Percentiles rank a stretch among this genome's conserved stretches.
These are phyloP conservation scores for Plasmodium coatneyi DNA, from an alignment of 169 alveolate species.

Conservation along the genomic window DNA sequence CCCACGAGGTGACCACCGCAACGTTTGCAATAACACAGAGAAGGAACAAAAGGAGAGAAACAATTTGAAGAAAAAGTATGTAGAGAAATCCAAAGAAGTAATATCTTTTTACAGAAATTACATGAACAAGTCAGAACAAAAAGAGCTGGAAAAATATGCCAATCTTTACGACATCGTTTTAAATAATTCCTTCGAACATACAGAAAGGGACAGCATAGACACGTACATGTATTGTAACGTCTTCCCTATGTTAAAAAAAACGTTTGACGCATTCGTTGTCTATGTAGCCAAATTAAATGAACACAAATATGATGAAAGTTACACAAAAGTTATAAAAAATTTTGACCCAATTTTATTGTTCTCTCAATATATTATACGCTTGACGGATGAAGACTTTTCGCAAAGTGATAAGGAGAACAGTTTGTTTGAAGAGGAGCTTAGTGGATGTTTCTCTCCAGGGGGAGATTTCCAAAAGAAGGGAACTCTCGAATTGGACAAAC, in stretches of 20 bases:
- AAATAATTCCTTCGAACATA: constrained; percentile 66
- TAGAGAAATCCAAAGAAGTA: constrained; percentile 44
- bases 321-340: constrained; percentile 39
- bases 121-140: constrained; percentile 54
- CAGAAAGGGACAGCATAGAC: constrained; percentile 57
- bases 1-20: not conserved
- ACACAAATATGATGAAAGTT: constrained; percentile 40
- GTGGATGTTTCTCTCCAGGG: not conserved
- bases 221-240: constrained; percentile 60
- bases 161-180: constrained; percentile 44
- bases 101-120: constrained; percentile 45
- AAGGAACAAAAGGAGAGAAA: not conserved
- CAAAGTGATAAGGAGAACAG: not conserved
- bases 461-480: not conserved
- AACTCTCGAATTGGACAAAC: not conserved
- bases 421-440: not conserved
- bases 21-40: not conserved
- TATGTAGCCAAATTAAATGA: constrained; percentile 17
- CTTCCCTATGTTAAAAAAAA: constrained; percentile 58
- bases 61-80: constrained; percentile 41
- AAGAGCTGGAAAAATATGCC: constrained; percentile 47
- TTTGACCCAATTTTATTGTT: constrained; percentile 42
- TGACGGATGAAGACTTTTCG: constrained; percentile 22
- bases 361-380: constrained; percentile 63
- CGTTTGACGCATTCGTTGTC: constrained; percentile 61